Conservation (phyloP, 176 grass and related monocot genomes). For the Oryza brachyantha region DNA sequence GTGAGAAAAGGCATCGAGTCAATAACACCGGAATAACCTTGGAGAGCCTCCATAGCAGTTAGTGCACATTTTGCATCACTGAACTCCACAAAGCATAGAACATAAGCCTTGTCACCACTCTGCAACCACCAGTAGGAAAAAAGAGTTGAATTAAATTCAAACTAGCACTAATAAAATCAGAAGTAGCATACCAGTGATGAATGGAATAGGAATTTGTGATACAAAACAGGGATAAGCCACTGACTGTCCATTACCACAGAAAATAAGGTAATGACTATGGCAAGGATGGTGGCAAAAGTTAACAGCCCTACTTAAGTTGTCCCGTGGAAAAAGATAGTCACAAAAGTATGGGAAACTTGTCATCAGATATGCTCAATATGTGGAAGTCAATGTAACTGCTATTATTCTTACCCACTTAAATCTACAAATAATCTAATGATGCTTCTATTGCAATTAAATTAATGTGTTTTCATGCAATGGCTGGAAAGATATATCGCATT, state of each 20-base stretch:
- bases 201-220: background rate
- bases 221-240: background rate
- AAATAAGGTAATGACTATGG: background rate
- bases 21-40: constrained; percentile 45
- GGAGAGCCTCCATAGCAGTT: constrained; percentile 47
- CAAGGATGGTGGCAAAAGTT: constrained; percentile 1
- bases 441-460: background rate
- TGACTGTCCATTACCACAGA: background rate
- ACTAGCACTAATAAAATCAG: background rate
- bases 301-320: background rate
- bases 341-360: background rate
- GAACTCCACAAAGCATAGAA: constrained; percentile 92
- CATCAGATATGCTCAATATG: background rate
- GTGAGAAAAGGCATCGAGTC: constrained; percentile 9
- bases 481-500: background rate
- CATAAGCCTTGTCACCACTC: constrained; percentile 72
- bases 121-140: constrained; percentile 37
- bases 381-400: background rate
- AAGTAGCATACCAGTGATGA: background rate
- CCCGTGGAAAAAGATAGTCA: background rate
- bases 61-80: constrained; percentile 48
- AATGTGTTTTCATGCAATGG: background rate
- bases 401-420: background rate
- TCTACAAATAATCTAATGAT: background rate
- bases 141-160: background rate